Conservation (phyloP, 345 rosid species). For the Syzygium aromaticum region DNA sequence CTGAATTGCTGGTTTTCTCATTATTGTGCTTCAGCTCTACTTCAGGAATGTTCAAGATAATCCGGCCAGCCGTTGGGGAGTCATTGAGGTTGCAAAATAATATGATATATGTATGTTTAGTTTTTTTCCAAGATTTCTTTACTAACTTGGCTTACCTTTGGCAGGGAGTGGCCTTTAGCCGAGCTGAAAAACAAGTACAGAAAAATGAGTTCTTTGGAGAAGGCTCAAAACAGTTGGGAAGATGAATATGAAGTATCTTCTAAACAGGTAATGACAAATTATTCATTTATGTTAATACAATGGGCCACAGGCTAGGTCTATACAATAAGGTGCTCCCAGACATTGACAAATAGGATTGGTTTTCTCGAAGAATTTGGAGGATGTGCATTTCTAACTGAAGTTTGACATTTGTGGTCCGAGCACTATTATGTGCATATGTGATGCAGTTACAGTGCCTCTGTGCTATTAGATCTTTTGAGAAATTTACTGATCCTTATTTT, state of each 20-base stretch:
- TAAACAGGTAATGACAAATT: conserved; percentile 54
- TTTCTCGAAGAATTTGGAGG: not conserved
- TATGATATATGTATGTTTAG: not conserved
- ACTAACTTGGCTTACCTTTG: not conserved
- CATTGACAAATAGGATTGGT: not conserved
- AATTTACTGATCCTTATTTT: not conserved
- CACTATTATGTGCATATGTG: not conserved
- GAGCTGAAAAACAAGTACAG: conserved; percentile 84
- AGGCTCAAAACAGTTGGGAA: conserved; percentile 84
- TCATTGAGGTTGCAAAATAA: conserved; percentile 55
- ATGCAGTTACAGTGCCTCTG: not conserved
- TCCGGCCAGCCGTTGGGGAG: conserved; percentile 94
- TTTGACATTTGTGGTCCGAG: not conserved
- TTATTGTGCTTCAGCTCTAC: conserved; percentile 45
- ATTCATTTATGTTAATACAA: not conserved
- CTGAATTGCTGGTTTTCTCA: not conserved
- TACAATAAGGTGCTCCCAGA: not conserved
- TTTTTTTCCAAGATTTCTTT: not conserved
- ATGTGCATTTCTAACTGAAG: not conserved
- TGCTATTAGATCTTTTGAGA: not conserved
- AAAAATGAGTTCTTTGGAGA: conserved; percentile 60
- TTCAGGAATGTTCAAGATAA: conserved; percentile 77
- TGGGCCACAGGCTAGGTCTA: not conserved
- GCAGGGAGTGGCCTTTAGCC: conserved; percentile 78
- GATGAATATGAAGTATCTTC: conserved; percentile 93